phyloP scores from a whole-genome alignment of 208 protist species.

The Blechomonas ayalai region DNA sequence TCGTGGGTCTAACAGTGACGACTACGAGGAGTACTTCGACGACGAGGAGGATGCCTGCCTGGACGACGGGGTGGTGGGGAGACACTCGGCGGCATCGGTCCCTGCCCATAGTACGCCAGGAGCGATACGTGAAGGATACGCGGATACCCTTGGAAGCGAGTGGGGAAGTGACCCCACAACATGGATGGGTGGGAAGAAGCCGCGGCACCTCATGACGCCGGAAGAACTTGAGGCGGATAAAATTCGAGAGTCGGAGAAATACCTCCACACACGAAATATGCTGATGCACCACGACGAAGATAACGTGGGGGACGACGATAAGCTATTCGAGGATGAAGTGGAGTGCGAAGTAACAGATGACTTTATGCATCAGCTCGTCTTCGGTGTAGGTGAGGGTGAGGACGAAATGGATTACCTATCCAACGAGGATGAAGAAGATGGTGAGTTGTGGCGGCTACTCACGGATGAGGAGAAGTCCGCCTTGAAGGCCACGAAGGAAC shows the following conservation, averaged over 20 bases:
- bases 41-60: neutral
- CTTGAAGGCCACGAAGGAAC: constrained; percentile 19
- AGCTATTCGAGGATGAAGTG: constrained; percentile 77
- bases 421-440: constrained; percentile 8
- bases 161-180: neutral
- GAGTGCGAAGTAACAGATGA: constrained; percentile 81
- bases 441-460: constrained; percentile 27
- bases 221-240: constrained; percentile 1
- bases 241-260: constrained; percentile 9
- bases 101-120: constrained; percentile 9
- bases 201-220: neutral
- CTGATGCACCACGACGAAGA: constrained; percentile 18
- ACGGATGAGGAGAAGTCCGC: constrained; percentile 40
- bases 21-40: constrained; percentile 4
- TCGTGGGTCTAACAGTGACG: too few relatives aligned
- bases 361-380: constrained; percentile 71
- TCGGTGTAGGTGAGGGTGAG: constrained; percentile 21
- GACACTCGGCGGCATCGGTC: constrained; percentile 10
- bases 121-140: too few relatives aligned
- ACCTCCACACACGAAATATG: constrained; percentile 16
- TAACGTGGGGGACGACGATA: constrained; percentile 41
- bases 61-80: constrained; percentile 10
- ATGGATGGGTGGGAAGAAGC: neutral
- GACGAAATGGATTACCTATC: too few relatives aligned
- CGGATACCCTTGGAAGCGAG: too few relatives aligned